Evolutionary conservation across 2,329 filamentous ascomycete species (phyloP), one percentile per base, ranked within the genome.

Genomic region (Tolypocladium cylindrosporum): DNA sequence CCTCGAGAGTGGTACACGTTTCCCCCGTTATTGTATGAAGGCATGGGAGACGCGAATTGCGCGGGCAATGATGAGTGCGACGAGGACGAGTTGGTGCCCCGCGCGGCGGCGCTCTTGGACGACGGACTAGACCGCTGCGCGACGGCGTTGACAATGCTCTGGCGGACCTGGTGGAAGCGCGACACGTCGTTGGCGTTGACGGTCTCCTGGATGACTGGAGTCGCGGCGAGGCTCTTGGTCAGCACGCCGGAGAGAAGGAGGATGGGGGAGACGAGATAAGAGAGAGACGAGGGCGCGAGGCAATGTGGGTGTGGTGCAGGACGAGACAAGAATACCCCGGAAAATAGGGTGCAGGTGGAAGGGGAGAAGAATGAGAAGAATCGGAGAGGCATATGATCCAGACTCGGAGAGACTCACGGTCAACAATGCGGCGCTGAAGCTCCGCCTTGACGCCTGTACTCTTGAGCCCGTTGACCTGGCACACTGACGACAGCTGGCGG

Each of bases 401-500:
- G n/a, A 53, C 57, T 37, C 42, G 57, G n/a, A 41, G 57, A 57
- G 42, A 84, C 89, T 74, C 79, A 97, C 94, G 83, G 59, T 83
- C 78, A 62, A 88, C 83, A 61, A 97, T 89, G 66, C 93, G 87
- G 59, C 77, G 76, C 73, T 96, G 91, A 60, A 97, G 77, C 48
- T 89, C 83, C 40, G 85, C 84, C 78, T 99, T 99, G 67, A 94
- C 87, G 24, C 94, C 94, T 36, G 87, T 89, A 60, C 90, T 88
- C 63, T 84, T 82, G 41, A 96, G 77, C 53, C 85, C 82, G 74
- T 96, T 90, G 60, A 82, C 77, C 62, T 84, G 82, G 68, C 93
- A 89, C 63, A 97, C 87, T 56, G 80, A 80, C 66, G 91, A 89
- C 54, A 97, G 81, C 66, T 92, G 86, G 24, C 77, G 74, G 66